Conservation (phyloP, 768 basidiomycete genomes). For the Serendipita indica region DNA sequence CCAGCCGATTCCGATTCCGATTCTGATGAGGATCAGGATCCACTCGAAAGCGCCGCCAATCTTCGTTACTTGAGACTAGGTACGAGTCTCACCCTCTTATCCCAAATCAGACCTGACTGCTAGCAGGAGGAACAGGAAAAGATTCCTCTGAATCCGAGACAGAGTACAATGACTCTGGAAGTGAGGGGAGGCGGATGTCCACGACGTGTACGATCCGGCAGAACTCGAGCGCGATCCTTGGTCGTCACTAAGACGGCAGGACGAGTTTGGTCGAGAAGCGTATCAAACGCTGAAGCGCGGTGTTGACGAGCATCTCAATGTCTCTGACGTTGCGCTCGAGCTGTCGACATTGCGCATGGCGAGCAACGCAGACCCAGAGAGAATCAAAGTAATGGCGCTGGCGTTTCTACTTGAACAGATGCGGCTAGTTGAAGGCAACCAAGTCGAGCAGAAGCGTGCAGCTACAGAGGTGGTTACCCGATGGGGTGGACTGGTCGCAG, state of each 20-base stretch:
- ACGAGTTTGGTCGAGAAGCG: constrained; percentile 65
- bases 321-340: constrained; percentile 88
- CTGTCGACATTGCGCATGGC: constrained; percentile 95
- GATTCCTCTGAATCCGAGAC: constrained; percentile 20
- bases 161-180: constrained; percentile 15
- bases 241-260: constrained; percentile 20
- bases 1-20: constrained; percentile 38
- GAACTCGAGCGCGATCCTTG: constrained; percentile 12
- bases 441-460: constrained; percentile 44
- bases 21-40: constrained; percentile 36
- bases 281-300: constrained; percentile 80
- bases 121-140: neutral
- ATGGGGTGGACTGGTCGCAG: constrained; percentile 74
- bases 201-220: constrained; percentile 4
- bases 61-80: constrained; percentile 65
- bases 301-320: constrained; percentile 78
- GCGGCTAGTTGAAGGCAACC: constrained; percentile 40
- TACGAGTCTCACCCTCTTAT: constrained; percentile 23
- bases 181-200: constrained; percentile 22
- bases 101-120: neutral
- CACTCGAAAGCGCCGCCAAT: constrained; percentile 43
- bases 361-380: constrained; percentile 76
- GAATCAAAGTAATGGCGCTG: constrained; percentile 79
- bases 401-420: constrained; percentile 67
- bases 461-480: constrained; percentile 47